These are phyloP conservation scores for Trypanosoma melophagium DNA, from an alignment of 208 protist species.

Conservation along the genomic window DNA sequence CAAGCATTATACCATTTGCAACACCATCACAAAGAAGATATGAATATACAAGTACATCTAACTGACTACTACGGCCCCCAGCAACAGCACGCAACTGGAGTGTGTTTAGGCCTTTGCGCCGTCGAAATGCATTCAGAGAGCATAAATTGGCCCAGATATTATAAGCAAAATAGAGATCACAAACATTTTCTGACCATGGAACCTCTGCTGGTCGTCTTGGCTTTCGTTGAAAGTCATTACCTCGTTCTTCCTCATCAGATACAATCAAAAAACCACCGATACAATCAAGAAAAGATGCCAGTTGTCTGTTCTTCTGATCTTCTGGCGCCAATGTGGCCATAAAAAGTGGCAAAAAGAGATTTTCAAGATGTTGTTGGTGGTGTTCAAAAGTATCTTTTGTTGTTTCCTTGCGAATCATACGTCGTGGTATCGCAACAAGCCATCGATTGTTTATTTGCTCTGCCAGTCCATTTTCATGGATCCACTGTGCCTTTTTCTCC, in stretches of 20 bases:
- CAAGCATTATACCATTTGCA: constrained; percentile 93
- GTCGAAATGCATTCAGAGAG: constrained; percentile 95
- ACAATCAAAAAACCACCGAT: constrained; percentile 95
- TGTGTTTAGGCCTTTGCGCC: constrained; percentile 80
- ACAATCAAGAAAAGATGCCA: constrained; percentile 92
- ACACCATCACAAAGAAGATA: constrained; percentile 91
- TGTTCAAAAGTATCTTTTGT: constrained; percentile 61
- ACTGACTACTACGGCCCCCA: constrained; percentile 55
- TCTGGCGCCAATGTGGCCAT: constrained; percentile 94
- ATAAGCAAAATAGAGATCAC: constrained; percentile 85
- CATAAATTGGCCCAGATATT: constrained; percentile 98
- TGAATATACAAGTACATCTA: constrained; percentile 74
- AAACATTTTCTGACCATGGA: constrained; percentile 96
- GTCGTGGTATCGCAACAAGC: constrained; percentile 73
- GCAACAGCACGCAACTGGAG: constrained; percentile 94
- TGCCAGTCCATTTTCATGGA: constrained; percentile 81
- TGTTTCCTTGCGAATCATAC: constrained; percentile 24
- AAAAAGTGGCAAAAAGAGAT: constrained; percentile 98
- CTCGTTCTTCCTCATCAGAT: constrained; percentile 93
- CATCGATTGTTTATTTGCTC: constrained; percentile 93
- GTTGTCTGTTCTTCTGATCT: constrained; percentile 81
- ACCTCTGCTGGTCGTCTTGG: constrained; percentile 93
- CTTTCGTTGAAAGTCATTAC: constrained; percentile 54
- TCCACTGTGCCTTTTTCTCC: constrained; percentile 93
- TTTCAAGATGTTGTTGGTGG: constrained; percentile 96